These are phyloP conservation scores for Saccharomycopsis crataegensis DNA, from an alignment of 1,139 yeast species.

Conservation along the genomic window DNA sequence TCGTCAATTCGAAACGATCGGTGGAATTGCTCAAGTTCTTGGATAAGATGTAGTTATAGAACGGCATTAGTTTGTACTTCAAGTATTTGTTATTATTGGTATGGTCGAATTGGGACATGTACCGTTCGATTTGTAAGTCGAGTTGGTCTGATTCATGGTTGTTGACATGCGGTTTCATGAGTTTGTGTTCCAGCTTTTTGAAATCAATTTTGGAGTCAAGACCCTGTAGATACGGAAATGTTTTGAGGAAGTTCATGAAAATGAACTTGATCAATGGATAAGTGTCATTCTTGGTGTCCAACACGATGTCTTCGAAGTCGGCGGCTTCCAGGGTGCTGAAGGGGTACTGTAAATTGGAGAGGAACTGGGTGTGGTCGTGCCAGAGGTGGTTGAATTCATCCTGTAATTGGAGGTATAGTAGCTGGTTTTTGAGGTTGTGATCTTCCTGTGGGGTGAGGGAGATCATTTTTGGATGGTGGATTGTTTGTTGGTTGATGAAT, in stretches of 20 bases:
- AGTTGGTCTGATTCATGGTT: not conserved
- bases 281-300: slow-evolving; percentile 1
- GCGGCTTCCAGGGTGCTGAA: not conserved
- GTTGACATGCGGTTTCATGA: too few species aligned
- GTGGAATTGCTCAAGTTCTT: slow-evolving; percentile 16
- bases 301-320: not conserved
- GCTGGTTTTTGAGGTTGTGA: slow-evolving; percentile 17
- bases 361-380: slow-evolving; percentile 14
- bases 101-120: not conserved
- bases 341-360: slow-evolving; percentile 16
- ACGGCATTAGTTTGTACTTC: slow-evolving; percentile 13
- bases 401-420: slow-evolving; percentile 11
- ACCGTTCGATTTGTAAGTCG: not conserved
- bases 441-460: slow-evolving; percentile 12
- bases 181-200: not conserved
- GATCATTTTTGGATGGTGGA: too few species aligned
- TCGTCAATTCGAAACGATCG: slow-evolving; percentile 17
- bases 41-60: slow-evolving; percentile 15
- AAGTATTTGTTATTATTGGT: slow-evolving; percentile 37
- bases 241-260: slow-evolving; percentile 15
- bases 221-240: slow-evolving; percentile 15
- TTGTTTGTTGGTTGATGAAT: too few species aligned
- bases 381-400: slow-evolving; percentile 13
- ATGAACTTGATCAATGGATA: slow-evolving; percentile 17
- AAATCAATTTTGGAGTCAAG: slow-evolving; percentile 7